phyloP scores from a whole-genome alignment of 805 yeast species.

The Candida anglica region DNA sequence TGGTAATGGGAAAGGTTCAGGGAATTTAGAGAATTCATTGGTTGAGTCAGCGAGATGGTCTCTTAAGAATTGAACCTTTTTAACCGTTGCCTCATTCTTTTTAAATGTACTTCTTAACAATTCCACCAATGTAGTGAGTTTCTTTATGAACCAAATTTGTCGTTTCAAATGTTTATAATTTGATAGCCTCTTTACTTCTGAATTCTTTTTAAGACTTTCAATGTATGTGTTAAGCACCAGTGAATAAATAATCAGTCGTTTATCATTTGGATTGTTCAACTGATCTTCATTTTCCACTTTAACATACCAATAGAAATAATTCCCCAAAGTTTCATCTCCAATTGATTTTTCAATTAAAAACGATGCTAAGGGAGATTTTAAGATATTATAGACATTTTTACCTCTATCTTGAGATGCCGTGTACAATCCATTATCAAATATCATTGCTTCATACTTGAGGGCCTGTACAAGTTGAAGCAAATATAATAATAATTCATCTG shows the following conservation, averaged over 20 bases:
- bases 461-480: slow-evolving; percentile 90
- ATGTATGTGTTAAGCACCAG: slow-evolving; percentile 38
- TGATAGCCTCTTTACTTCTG: slow-evolving; percentile 23
- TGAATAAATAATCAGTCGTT: slow-evolving; percentile 25
- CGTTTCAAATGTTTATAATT: slow-evolving; percentile 40
- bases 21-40: slow-evolving; percentile 36
- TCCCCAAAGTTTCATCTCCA: slow-evolving; percentile 64
- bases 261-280: slow-evolving; percentile 12
- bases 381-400: slow-evolving; percentile 12
- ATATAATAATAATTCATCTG: slow-evolving; percentile 75
- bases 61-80: slow-evolving; percentile 66
- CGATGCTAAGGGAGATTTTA: slow-evolving; percentile 61
- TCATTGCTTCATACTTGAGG: slow-evolving; percentile 64
- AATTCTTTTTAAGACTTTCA: slow-evolving; percentile 27
- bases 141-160: slow-evolving; percentile 68
- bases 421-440: slow-evolving; percentile 18
- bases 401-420: no score
- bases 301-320: slow-evolving; percentile 86
- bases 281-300: slow-evolving; percentile 81
- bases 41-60: slow-evolving; percentile 48
- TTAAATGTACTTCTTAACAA: slow-evolving; percentile 49
- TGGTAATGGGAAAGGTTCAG: slow-evolving; percentile 68
- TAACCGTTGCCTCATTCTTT: slow-evolving; percentile 71
- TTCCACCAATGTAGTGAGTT: slow-evolving; percentile 61
- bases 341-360: slow-evolving; percentile 74